Evolutionary conservation across 371 early-diverging fungal species (phyloP), one percentile per base, ranked within the genome.

Genomic region (Nosema muscidifuracis): DNA sequence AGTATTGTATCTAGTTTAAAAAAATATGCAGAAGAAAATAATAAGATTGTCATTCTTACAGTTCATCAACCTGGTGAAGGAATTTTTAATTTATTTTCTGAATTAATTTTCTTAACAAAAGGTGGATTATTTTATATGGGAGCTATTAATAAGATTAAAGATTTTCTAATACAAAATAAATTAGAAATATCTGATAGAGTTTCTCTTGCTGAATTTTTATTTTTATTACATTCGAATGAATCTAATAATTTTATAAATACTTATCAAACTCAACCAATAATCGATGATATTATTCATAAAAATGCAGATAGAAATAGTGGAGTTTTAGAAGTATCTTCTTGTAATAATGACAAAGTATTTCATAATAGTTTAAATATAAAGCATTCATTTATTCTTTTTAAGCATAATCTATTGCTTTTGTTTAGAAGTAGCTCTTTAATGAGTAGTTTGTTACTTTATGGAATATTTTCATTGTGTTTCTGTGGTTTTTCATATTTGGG

Each of bases 141-240:
- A 20, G 44, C 78, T 24, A 53, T 82, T 9, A 71, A 80, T 9
- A 89, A 89, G 71, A 69, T 74, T 43, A 50, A 72, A 6, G 34
- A 65, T 12, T 80, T 71, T 28, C 89, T 89, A 73, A 83, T 84
- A 62, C 74, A 85, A 16, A 74, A 87, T 36, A 89, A 89, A 0
- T 87, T 87, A 53, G 74, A 83, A 9, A 86, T 86, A 68, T 88
- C 88, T 18, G 71, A 83, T 33, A 85, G 88, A 68, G 87, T 87
- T 74, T 88, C 87, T 4, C 86, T 85, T 0, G 85, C 90, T 0
- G 90, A 90, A 65, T 89, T 87, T 66, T 82, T 91, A 64, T 88
- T 89, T 18, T 88, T 89, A n/a, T 63, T 88, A 20, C 47, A 47
- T 47, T 47, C 47, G n/a, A 20, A 47, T 47, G 18, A 13, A 13